Evolutionary conservation across 176 grass and related monocot species (phyloP), one percentile per base, ranked within the genome.

Genomic region (Rhipidocladum racemiflorum): DNA sequence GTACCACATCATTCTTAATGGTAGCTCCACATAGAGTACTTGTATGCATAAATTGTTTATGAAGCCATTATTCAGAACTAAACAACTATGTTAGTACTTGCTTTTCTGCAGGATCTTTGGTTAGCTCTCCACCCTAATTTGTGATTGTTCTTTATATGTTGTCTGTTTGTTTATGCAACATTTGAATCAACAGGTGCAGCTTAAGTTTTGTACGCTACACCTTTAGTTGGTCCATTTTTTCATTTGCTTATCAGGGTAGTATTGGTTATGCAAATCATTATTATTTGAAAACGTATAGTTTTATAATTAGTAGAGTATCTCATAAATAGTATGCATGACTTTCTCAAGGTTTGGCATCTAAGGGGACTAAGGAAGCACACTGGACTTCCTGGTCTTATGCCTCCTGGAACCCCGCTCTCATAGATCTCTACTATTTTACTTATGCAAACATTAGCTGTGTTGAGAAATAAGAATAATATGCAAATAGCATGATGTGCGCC

Each of bases 1-100:
- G 95, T 98, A 93, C 49, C 70, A 48, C 40, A 56, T 65, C 63
- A 51, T 78, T 83, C 36, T 72, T 90, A 57, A 29, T 80, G 68
- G 72, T 56, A 25, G 42, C 35, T 79, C 54, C 13, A 66, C 43
- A 35, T 59, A 68, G 30, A 5, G 46, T 72, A 84, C 40, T 77
- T 84, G 9, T 42, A 64, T 75, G 17, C 50, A 81, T 87, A 50
- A 74, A 53, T 61, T 87, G 21, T 24, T 85, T 21, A 80, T 29
- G 51, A 34, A 75, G 24, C 68, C 0, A 0, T 85, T 70, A 69
- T 77, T 40, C 65, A 72, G 48, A 78, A 82, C 43, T 59, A 83
- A 65, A 79, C 12, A 11, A 60, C 14, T 35, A 14, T 46, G 44
- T 46, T 46, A 46, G 44, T 46, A 46, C 13, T 46, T 46, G 44